Percentiles rank a stretch among this genome's conserved stretches.
These are phyloP conservation scores for Aphanomyces astaci DNA, from an alignment of 352 stramenopile genomes.

Conservation along the genomic window DNA sequence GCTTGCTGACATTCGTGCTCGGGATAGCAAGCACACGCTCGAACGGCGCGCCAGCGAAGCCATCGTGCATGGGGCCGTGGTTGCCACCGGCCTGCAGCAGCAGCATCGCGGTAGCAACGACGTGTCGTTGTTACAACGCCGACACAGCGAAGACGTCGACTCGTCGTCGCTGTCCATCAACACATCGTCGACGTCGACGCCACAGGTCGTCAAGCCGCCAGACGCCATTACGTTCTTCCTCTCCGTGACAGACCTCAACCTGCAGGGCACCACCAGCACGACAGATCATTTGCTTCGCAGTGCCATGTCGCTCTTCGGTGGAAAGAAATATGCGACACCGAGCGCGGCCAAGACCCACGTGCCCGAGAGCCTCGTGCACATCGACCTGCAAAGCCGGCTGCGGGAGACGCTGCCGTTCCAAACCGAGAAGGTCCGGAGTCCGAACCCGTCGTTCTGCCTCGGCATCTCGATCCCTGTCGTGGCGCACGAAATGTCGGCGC, in stretches of 20 bases:
- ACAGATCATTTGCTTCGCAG: conserved; percentile 14
- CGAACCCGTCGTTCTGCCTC: conserved; percentile 14
- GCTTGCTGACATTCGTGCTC: neutral
- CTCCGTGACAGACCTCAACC: conserved; percentile 16
- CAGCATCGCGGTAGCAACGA: neutral
- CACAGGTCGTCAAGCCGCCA: neutral
- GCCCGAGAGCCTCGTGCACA: conserved; percentile 17
- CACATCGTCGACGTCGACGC: conserved; percentile 7
- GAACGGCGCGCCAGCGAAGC: neutral
- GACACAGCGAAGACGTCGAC: neutral
- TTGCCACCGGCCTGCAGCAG: neutral
- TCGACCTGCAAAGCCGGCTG: conserved; percentile 20
- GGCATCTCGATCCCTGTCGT: conserved; percentile 18
- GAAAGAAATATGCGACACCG: neutral
- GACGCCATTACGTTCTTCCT: conserved; percentile 23
- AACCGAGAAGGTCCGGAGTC: conserved; percentile 16
- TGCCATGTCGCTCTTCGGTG: conserved; percentile 19
- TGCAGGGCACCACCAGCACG: conserved; percentile 8
- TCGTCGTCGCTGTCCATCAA: neutral
- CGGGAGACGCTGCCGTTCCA: conserved; percentile 21
- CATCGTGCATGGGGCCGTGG: neutral
- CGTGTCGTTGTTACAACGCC: neutral
- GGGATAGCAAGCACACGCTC: neutral
- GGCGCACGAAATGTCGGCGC: neutral
- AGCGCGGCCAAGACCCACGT: neutral